These are phyloP conservation scores for Cladosporium sp. DNA, from an alignment of 2,329 filamentous ascomycete genomes.

Conservation along the genomic window DNA sequence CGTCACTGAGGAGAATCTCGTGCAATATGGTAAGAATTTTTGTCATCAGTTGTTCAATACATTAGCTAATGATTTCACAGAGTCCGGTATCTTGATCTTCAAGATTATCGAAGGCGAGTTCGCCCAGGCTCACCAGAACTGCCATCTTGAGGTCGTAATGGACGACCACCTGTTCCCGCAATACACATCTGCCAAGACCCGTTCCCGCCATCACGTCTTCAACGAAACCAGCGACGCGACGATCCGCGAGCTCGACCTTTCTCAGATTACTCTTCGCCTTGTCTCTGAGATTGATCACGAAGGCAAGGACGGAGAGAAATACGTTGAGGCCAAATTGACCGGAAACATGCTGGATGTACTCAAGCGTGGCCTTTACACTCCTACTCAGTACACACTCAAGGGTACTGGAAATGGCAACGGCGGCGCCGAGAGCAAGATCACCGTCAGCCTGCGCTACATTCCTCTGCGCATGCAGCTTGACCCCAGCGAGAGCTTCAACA, in stretches of 20 bases:
- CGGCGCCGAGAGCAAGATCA: constrained; percentile 73
- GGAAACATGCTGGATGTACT: constrained; percentile 84
- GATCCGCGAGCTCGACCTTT: constrained; percentile 95
- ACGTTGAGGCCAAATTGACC: constrained; percentile 74
- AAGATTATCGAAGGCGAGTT: constrained; percentile 88
- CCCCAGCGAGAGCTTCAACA: constrained; percentile 96
- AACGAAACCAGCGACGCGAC: constrained; percentile 94
- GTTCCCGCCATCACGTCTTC: constrained; percentile 65
- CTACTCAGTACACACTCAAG: constrained; percentile 74
- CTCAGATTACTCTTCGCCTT: constrained; percentile 81
- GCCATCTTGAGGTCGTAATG: constrained; percentile 81
- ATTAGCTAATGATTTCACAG: constrained; percentile 37
- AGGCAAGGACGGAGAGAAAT: constrained; percentile 64
- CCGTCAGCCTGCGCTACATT: constrained; percentile 90
- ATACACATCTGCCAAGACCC: constrained; percentile 75
- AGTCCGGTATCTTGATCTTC: constrained; percentile 91
- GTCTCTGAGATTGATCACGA: constrained; percentile 74
- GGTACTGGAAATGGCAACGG: constrained; percentile 77
- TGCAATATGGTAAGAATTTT: constrained; percentile 61
- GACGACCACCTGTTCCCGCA: constrained; percentile 93
- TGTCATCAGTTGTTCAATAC: background rate
- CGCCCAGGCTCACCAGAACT: constrained; percentile 59
- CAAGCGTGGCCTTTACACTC: constrained; percentile 79
- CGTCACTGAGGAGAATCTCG: constrained; percentile 73
- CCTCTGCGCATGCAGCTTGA: constrained; percentile 93